phyloP scores from a whole-genome alignment of 2,329 filamentous ascomycete species.

The Colletotrichum cereale region DNA sequence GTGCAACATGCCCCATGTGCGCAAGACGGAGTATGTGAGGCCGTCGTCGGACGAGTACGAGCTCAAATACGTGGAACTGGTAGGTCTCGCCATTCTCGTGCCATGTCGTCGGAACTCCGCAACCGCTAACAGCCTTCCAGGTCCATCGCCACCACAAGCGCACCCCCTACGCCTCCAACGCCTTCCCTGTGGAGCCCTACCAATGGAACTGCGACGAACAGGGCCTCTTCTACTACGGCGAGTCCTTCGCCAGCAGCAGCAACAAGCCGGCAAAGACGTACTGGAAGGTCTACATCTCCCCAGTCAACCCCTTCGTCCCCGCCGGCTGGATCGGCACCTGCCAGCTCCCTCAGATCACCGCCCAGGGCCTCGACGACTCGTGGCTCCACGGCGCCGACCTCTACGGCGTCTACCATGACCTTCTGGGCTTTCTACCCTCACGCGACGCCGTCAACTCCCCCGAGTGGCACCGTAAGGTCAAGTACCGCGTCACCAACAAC shows the following conservation, averaged over 20 bases:
- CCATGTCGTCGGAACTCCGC: background rate
- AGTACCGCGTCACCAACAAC: slow-evolving; percentile 84
- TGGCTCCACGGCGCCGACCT: slow-evolving; percentile 83
- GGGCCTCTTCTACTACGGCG: slow-evolving; percentile 77
- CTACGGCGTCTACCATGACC: slow-evolving; percentile 79
- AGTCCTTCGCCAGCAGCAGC: slow-evolving; percentile 65
- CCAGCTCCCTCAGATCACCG: slow-evolving; percentile 85
- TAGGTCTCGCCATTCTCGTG: slow-evolving; percentile 54
- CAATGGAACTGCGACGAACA: slow-evolving; percentile 80
- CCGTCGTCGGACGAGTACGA: slow-evolving; percentile 66
- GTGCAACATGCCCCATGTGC: slow-evolving; percentile 92
- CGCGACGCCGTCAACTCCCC: slow-evolving; percentile 48
- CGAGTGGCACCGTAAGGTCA: slow-evolving; percentile 60
- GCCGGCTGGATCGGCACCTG: slow-evolving; percentile 80
- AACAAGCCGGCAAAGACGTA: slow-evolving; percentile 65
- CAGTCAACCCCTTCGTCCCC: slow-evolving; percentile 75
- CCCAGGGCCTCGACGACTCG: slow-evolving; percentile 78
- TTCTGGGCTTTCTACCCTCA: slow-evolving; percentile 75
- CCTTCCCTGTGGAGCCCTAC: slow-evolving; percentile 80
- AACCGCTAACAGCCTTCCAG: slow-evolving; percentile 49
- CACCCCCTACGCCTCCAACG: slow-evolving; percentile 83
- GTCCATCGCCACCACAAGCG: slow-evolving; percentile 89
- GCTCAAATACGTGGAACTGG: slow-evolving; percentile 81
- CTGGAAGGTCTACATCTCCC: slow-evolving; percentile 73
- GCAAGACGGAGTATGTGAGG: slow-evolving; percentile 72